These are phyloP conservation scores for Colletotrichum cuscutae DNA, from an alignment of 2,329 filamentous ascomycete species.

Conservation along the genomic window DNA sequence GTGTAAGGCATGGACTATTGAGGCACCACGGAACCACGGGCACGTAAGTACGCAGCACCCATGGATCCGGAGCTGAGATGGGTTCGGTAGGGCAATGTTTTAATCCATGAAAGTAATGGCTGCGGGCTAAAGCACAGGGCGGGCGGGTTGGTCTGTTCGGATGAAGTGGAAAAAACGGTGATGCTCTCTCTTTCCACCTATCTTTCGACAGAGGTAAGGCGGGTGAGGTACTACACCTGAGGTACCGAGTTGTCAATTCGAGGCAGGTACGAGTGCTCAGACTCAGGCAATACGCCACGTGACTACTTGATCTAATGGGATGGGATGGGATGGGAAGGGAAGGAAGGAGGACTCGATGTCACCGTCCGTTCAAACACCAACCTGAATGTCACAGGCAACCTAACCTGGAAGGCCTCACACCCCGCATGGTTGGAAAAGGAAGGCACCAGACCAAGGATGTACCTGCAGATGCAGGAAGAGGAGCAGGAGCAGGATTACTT, in stretches of 20 bases:
- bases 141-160: background rate
- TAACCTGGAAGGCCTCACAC: background rate
- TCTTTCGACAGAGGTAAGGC: too few relatives aligned
- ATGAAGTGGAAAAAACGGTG: background rate
- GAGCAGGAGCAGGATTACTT: background rate
- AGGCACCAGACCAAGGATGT: slow-evolving; percentile 6
- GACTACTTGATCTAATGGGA: background rate
- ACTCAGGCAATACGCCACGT: background rate
- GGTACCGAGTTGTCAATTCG: too few relatives aligned
- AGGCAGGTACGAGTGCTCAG: too few relatives aligned
- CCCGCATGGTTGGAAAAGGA: slow-evolving; percentile 4
- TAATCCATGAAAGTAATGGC: background rate
- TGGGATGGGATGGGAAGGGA: background rate
- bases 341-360: background rate
- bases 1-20: background rate
- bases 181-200: background rate
- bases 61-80: background rate
- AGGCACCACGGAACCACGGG: background rate
- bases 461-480: background rate
- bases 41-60: background rate
- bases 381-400: background rate
- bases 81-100: background rate
- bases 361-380: background rate
- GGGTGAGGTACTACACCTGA: too few relatives aligned
- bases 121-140: background rate